phyloP scores from a whole-genome alignment of 352 stramenopile species.

The Pelagophyceae sp. region DNA sequence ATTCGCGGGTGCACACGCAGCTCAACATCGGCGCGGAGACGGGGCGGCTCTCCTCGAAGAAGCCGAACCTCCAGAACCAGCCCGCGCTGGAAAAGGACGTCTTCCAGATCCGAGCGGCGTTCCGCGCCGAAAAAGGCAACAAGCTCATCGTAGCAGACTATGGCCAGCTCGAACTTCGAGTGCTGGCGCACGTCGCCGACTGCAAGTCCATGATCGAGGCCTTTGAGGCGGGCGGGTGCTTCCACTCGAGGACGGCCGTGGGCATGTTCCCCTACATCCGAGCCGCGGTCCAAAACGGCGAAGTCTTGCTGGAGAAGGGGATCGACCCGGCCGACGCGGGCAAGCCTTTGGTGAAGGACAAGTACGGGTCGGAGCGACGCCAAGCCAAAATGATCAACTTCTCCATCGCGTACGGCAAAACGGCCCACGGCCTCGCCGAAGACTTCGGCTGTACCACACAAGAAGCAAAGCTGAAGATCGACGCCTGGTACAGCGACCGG shows the following conservation, averaged over 20 bases:
- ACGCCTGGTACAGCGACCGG: conserved; percentile 92
- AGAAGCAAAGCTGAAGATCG: conserved; percentile 71
- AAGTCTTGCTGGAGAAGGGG: conserved; percentile 89
- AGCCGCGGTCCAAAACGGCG: conserved; percentile 82
- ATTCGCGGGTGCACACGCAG: conserved; percentile 90
- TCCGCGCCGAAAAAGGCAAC: conserved; percentile 80
- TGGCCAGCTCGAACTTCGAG: conserved; percentile 95
- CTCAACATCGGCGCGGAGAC: conserved; percentile 99
- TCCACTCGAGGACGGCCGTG: conserved; percentile 85
- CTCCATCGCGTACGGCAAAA: conserved; percentile 99
- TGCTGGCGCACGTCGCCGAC: conserved; percentile 94
- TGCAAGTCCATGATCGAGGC: conserved; percentile 97
- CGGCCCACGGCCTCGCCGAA: conserved; percentile 86
- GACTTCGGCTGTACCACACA: conserved; percentile 66
- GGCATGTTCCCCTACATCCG: conserved; percentile 98
- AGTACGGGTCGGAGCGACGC: conserved; percentile 89
- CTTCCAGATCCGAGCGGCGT: conserved; percentile 80
- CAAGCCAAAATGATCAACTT: conserved; percentile 99
- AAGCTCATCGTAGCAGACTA: conserved; percentile 98
- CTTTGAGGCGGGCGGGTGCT: conserved; percentile 78
- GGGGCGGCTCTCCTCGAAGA: conserved; percentile 85
- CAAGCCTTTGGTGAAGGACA: conserved; percentile 93
- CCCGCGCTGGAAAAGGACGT: conserved; percentile 78
- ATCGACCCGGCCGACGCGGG: conserved; percentile 47
- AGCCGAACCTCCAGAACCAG: conserved; percentile 99